Conservation (phyloP, 768 basidiomycete species). For the Saitozyma podzolica region DNA sequence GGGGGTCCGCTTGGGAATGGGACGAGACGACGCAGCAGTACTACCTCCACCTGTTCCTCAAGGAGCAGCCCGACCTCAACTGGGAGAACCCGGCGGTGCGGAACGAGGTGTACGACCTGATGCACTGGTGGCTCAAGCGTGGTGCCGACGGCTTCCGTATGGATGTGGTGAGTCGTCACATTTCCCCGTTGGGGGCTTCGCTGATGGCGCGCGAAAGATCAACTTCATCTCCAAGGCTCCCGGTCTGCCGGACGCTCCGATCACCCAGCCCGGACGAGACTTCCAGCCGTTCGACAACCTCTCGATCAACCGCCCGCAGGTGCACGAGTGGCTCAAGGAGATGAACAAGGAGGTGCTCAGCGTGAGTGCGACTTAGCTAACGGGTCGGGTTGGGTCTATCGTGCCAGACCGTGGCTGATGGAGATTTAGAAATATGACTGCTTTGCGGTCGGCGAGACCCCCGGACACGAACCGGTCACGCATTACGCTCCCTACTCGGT, state of each 20-base stretch:
- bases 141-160: constrained; percentile 78
- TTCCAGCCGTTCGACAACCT: constrained; percentile 60
- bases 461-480: constrained; percentile 29
- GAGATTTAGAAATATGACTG: constrained; percentile 22
- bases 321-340: constrained; percentile 68
- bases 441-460: constrained; percentile 46
- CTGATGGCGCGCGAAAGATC: constrained; percentile 63
- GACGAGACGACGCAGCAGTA: constrained; percentile 67
- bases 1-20: constrained; percentile 66
- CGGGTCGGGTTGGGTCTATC: not conserved
- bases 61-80: constrained; percentile 73
- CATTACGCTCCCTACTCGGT: constrained; percentile 57
- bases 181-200: not conserved
- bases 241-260: constrained; percentile 67
- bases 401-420: no score
- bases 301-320: constrained; percentile 64
- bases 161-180: constrained; percentile 35
- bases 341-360: constrained; percentile 66
- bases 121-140: constrained; percentile 70
- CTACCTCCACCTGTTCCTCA: constrained; percentile 55
- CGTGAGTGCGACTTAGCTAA: constrained; percentile 44
- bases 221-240: constrained; percentile 66
- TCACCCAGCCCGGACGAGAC: constrained; percentile 53
- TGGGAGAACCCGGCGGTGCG: constrained; percentile 66
- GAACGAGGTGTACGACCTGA: constrained; percentile 57